Evolutionary conservation across 108 stramenopile species (phyloP), one percentile per base, ranked within the genome.

Genomic region (Mediolabrus comicus): DNA sequence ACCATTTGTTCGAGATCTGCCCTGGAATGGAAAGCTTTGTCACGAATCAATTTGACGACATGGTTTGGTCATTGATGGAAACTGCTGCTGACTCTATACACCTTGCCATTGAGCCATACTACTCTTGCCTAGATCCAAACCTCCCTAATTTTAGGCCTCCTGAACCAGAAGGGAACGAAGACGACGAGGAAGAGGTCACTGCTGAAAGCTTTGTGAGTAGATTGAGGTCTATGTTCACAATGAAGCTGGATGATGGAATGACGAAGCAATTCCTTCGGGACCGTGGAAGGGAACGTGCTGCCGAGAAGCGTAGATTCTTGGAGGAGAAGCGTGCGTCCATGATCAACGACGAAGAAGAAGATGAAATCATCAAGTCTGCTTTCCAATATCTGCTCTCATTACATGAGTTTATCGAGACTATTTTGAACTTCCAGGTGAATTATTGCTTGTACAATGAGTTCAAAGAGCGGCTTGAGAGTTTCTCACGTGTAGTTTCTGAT

Each of bases 341-440:
- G 88, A 86, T 89, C 22, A 85, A 76, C 38, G 65, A 81, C 1
- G 82, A 84, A 17, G 88, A 89, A 52, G 83, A 72, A 14, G 76
- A 86, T 17, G 54, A 74, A 61, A 85, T 89, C 36, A 57, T 89
- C 41, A 46, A 52, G 7, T 80, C 74, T 4, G 72, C 84, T 25
- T 86, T 85, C 39, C 63, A 81, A 57, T 89, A 89, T 65, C 79
- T 86, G 29, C 43, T 86, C 9, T 85, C 83, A 9, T 52, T 89
- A 59, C 62, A 72, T 14, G 82, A 83, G 65, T 74, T 72, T 30
- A 86, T 80, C 51, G 62, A 84, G 59, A 61, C 68, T 25, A 46
- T 71, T 30, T 71, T 84, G 24, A 75, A 76, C 29, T 89, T 89
- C 55, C 86, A 84, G 41, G 61, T 86, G 59, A 86, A 86, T 34